A percentile compares a stretch with the other conserved stretches of the same genome.
phyloP scores from a whole-genome alignment of 2,329 filamentous ascomycete species.

The Paecilomyces sp. region DNA sequence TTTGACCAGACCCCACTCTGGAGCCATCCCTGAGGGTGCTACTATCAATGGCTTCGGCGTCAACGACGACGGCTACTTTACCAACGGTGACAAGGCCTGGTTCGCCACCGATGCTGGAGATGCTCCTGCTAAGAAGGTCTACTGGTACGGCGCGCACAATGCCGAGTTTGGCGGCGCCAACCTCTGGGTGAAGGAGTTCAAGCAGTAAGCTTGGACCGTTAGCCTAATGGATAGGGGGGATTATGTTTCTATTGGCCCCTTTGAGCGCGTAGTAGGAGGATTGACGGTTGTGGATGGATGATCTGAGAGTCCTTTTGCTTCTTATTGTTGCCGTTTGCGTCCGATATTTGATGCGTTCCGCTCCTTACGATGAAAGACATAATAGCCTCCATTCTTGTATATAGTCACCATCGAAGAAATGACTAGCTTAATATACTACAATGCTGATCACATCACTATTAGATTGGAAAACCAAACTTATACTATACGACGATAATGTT shows the following conservation, averaged over 20 bases:
- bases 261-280: too few relatives aligned
- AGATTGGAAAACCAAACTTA: too few relatives aligned
- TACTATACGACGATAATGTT: too few relatives aligned
- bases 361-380: not conserved
- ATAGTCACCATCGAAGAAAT: not conserved
- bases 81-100: slow-evolving; percentile 16
- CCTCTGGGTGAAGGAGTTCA: not conserved
- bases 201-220: not conserved
- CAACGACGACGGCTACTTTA: slow-evolving; percentile 19
- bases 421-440: not conserved
- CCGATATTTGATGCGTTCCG: not conserved
- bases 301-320: not conserved
- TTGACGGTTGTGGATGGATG: too few relatives aligned
- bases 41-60: slow-evolving; percentile 16
- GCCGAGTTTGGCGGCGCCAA: not conserved
- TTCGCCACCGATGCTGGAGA: slow-evolving; percentile 8
- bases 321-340: not conserved
- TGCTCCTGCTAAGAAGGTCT: not conserved
- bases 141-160: not conserved
- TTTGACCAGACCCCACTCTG: slow-evolving; percentile 22
- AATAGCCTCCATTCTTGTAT: not conserved
- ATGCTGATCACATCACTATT: not conserved
- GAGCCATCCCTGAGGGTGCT: slow-evolving; percentile 14
- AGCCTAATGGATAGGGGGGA: not conserved
- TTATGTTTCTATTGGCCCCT: too few relatives aligned